Evolutionary conservation across 306 rosid species (phyloP).

Genomic region (Vicia sativa): DNA sequence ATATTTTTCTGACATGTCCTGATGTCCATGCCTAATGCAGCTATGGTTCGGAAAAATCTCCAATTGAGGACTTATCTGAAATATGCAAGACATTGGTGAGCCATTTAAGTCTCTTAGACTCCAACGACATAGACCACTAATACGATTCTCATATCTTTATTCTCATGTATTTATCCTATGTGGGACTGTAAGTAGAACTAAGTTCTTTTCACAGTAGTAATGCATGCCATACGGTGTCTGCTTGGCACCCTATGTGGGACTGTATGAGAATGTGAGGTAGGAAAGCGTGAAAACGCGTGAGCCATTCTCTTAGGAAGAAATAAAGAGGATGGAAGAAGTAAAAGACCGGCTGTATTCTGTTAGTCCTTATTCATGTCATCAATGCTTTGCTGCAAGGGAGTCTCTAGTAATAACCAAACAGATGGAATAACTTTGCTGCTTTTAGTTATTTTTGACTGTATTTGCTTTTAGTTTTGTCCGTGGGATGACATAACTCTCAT

Average conservation of each 20-base stretch:
- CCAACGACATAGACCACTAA: constrained; percentile 12
- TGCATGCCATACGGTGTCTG: constrained; percentile 12
- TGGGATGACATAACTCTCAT: constrained; percentile 6
- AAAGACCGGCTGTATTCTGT: neutral
- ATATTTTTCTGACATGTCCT: constrained; percentile 37
- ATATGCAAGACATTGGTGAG: constrained; percentile 82
- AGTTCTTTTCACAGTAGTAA: constrained; percentile 20
- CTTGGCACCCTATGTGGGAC: too few species aligned
- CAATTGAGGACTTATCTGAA: constrained; percentile 80
- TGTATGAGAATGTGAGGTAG: too few species aligned
- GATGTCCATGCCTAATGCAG: constrained; percentile 53
- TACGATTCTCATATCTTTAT: constrained; percentile 19
- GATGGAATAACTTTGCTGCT: neutral
- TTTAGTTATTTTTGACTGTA: constrained; percentile 20
- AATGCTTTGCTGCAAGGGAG: neutral
- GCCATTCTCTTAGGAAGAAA: constrained; percentile 5
- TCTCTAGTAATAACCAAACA: too few species aligned
- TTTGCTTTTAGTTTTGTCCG: constrained; percentile 10
- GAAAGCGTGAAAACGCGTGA: neutral
- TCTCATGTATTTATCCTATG: neutral
- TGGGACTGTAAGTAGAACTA: too few species aligned
- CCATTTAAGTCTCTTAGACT: constrained; percentile 30
- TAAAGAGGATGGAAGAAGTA: constrained; percentile 2
- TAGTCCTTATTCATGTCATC: neutral
- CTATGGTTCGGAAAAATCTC: constrained; percentile 79